Conservation (phyloP, 108 stramenopile species). For the Craspedostauros australis region DNA sequence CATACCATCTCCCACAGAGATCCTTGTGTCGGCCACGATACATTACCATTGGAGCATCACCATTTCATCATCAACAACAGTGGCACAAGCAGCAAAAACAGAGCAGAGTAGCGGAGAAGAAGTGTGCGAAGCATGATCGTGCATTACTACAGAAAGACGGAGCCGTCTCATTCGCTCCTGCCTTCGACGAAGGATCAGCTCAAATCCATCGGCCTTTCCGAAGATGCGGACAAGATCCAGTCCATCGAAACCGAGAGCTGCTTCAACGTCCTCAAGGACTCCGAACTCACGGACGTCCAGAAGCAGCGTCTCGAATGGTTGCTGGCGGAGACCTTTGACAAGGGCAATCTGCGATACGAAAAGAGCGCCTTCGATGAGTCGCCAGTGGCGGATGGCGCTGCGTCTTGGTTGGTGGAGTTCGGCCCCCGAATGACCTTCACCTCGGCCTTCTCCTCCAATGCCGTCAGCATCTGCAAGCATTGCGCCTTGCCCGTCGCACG, state of each 20-base stretch:
- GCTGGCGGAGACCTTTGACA: slow-evolving; percentile 89
- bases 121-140: too few relatives aligned
- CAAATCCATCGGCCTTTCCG: slow-evolving; percentile 21
- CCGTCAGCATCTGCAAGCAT: slow-evolving; percentile 79
- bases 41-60: too few relatives aligned
- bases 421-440: slow-evolving; percentile 98
- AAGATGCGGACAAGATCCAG: slow-evolving; percentile 35
- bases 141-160: slow-evolving; percentile 80
- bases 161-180: slow-evolving; percentile 69
- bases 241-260: slow-evolving; percentile 68
- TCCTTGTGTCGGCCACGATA: too few relatives aligned
- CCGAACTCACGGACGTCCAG: slow-evolving; percentile 25
- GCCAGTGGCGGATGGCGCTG: slow-evolving; percentile 2
- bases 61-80: too few relatives aligned
- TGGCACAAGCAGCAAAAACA: too few relatives aligned
- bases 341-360: slow-evolving; percentile 50
- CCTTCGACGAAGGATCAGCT: slow-evolving; percentile 65
- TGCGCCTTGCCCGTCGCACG: slow-evolving; percentile 75
- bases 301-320: slow-evolving; percentile 79
- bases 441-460: slow-evolving; percentile 95
- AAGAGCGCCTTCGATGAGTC: slow-evolving; percentile 33
- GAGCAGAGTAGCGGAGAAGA: too few relatives aligned
- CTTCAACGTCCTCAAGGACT: slow-evolving; percentile 61
- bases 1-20: too few relatives aligned
- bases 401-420: slow-evolving; percentile 78